Base-by-base conservation (phyloP, 345 rosid genomes). In the Eucalyptus erythrocorys region DNA sequence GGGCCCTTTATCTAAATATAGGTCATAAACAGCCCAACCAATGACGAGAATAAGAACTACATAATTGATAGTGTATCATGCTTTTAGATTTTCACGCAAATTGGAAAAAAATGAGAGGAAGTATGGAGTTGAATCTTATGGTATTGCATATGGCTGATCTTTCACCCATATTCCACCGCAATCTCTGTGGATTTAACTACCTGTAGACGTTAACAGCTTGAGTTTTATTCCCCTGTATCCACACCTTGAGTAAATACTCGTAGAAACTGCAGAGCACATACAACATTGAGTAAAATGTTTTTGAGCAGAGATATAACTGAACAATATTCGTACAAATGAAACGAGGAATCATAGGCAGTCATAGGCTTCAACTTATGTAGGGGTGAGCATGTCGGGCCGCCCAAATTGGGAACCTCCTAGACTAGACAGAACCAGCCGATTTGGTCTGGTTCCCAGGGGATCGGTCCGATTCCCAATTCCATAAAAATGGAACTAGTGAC, bases 201-300 rank as follows among this genome's bases (percentile, higher is more conserved):
- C 99, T 95, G 88, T 97, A 98, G 49, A 76, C 89, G 61, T 92
- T 93, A 89, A 98, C 95, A 30, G 93, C 93, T 88, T 95, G 92
- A 11, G 99, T 97, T 94, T 92, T 96, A 94, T 96, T 98, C 88
- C 99, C 99, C 88, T 97, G 99, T 81, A 97, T 91, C 99, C 99
- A 98, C 86, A 94, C 99, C 91, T 97, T 98, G 90, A 98, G 99
- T 92, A 98, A 91, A 92, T 97, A 98, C 89, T 98, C 99, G 87
- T 98, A 98, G 89, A 97, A 98, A 93, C 99, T 98, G 94, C 91
- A 90, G 89, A 51, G 17, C 85, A 43, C 49, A 40, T 48, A 22
- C 47, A 47, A 32, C 51, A 6, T 87, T 32, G 45, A 37, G 87
- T 40, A 50, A 76, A 48, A 32, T 86, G 42, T 86, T 55, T 55